phyloP scores from a whole-genome alignment of 257 asterid genomes.

The Salvia hispanica region DNA sequence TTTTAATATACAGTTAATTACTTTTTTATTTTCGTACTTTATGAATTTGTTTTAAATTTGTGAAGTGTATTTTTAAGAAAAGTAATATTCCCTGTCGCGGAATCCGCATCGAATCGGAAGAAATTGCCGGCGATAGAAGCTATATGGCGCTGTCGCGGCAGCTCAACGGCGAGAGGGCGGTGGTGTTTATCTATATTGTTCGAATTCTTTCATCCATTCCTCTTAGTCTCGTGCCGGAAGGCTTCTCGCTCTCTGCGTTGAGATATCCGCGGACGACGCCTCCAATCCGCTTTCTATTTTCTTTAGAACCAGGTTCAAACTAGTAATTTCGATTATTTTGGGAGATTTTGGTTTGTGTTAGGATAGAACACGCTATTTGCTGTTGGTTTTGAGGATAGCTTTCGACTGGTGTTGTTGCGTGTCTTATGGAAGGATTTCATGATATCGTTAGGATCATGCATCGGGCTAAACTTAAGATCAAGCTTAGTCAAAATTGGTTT shows the following conservation, averaged over 20 bases:
- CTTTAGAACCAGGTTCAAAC: conserved; percentile 65
- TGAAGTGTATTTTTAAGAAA: too few species aligned
- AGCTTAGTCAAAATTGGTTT: conserved; percentile 1
- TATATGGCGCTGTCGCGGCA: conserved; percentile 52
- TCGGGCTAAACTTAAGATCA: conserved; percentile 18
- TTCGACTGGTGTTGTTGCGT: conserved; percentile 5
- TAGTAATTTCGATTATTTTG: not conserved
- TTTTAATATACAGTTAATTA: too few species aligned
- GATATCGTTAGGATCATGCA: conserved; percentile 21
- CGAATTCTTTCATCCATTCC: conserved; percentile 60
- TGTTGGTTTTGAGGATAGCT: conserved; percentile 7
- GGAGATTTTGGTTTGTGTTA: not conserved
- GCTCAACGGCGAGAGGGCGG: conserved; percentile 91
- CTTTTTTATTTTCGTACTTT: too few species aligned
- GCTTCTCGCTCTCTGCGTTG: conserved; percentile 69
- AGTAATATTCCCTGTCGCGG: not conserved
- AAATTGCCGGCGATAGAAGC: conserved; percentile 25
- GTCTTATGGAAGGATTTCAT: conserved; percentile 1
- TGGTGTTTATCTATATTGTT: conserved; percentile 59
- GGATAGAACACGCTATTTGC: not conserved
- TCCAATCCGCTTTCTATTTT: conserved; percentile 48
- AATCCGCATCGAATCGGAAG: conserved; percentile 12
- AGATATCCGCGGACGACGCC: conserved; percentile 65
- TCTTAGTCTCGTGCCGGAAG: conserved; percentile 54
- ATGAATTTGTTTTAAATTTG: too few species aligned